phyloP scores from a whole-genome alignment of 2,329 filamentous ascomycete genomes.

The Trichoderma pleuroti region DNA sequence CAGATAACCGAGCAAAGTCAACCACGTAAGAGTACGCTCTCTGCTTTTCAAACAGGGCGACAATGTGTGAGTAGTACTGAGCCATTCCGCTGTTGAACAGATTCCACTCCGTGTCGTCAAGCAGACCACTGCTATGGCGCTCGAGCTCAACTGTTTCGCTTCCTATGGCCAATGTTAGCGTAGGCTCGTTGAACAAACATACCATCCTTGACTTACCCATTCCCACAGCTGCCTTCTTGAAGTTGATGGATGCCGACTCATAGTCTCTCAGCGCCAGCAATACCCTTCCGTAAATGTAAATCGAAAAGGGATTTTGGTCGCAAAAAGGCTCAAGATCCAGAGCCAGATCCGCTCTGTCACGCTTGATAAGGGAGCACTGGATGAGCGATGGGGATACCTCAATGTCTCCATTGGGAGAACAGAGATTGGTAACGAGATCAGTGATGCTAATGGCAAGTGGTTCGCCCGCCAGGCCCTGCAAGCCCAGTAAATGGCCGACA shows the following conservation, averaged over 20 bases:
- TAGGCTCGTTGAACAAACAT: no score
- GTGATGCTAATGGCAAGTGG: constrained; percentile 59
- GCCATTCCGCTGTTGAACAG: constrained; percentile 68
- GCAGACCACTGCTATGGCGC: constrained; percentile 60
- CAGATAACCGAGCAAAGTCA: constrained; percentile 74
- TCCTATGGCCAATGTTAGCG: constrained; percentile 33
- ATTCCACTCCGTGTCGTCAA: constrained; percentile 72
- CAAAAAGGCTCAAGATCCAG: constrained; percentile 55
- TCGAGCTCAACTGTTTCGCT: constrained; percentile 45
- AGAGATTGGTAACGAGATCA: constrained; percentile 63
- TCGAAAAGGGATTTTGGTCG: constrained; percentile 59
- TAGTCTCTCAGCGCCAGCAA: constrained; percentile 71
- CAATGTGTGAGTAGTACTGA: constrained; percentile 83
- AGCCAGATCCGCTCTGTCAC: constrained; percentile 58
- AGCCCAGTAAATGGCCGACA: constrained; percentile 60
- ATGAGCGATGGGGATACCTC: constrained; percentile 59
- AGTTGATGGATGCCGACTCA: constrained; percentile 67
- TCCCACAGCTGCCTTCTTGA: constrained; percentile 78
- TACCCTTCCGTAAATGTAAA: constrained; percentile 81
- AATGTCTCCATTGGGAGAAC: constrained; percentile 61
- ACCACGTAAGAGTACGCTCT: constrained; percentile 76
- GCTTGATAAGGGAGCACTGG: constrained; percentile 60
- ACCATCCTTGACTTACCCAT: constrained; percentile 59
- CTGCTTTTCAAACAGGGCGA: constrained; percentile 74
- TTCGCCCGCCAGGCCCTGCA: constrained; percentile 49